Base-by-base conservation (phyloP, 768 basidiomycete species). In the Pleurotus djamor region DNA sequence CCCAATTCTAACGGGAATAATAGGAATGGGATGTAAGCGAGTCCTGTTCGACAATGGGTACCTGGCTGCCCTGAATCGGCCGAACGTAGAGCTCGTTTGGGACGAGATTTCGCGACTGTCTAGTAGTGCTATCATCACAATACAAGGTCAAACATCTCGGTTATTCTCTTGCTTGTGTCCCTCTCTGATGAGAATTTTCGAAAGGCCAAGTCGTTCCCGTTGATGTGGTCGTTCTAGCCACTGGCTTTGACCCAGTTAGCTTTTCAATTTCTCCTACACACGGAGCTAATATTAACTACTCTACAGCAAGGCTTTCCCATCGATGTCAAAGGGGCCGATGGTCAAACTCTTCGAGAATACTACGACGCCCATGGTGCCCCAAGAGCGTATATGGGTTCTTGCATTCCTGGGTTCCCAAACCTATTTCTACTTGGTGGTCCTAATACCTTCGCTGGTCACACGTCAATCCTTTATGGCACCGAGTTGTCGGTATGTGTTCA, bases 11-110 rank as follows among this genome's bases (percentile, higher is more conserved):
- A n/a, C n/a, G 13, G 37, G 38, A 14, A 8, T 52, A 14, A 8
- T 52, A 83, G 81, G 72, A 33, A 66, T 77, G 41, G 84, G 84
- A 1, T 85, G 84, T 65, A 84, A 82, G 67, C 80, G 85, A 12
- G 64, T 83, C 12, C 71, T 85, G 5, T 72, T 79, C 58, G 80
- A 86, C 64, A 72, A 78, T 0, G 72, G 73, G 14, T 86, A 79
- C 63, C 73, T 85, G 38, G 60, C 70, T 28, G 65, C 75, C 5
- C 68, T 84, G 32, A 72, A 80, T 59, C 74, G 71, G 5, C 69
- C 76, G 4, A 85, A 87, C 66, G 71, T 85, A 8, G 61, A 72
- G 2, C 66, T 85, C 21, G 70, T 73, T 13, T 81, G 74, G 70
- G 74, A 75, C 9, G 76, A 71, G 0, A 74, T 83, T 33, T 68